phyloP scores from a whole-genome alignment of 345 rosid genomes.

The Gossypium turneri region DNA sequence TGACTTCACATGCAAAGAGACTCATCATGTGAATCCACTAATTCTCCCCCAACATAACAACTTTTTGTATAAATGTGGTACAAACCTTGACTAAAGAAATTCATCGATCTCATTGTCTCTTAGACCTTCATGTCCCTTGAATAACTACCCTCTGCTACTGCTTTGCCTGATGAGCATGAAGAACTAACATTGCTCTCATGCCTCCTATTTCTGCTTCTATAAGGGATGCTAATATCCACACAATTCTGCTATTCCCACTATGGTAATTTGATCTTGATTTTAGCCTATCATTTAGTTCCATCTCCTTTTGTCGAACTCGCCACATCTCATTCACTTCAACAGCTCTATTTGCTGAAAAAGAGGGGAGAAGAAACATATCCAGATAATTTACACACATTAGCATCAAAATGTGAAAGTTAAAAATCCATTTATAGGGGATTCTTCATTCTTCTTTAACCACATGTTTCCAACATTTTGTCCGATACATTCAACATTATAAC shows the following conservation, averaged over 20 bases:
- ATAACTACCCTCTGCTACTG: slow-evolving; percentile 21
- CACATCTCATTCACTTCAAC: slow-evolving; percentile 90
- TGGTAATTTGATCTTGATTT: slow-evolving; percentile 40
- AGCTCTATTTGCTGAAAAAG: slow-evolving; percentile 60
- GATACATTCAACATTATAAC: neutral
- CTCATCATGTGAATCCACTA: slow-evolving; percentile 8
- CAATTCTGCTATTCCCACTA: slow-evolving; percentile 27
- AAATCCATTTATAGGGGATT: neutral
- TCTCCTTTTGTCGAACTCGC: slow-evolving; percentile 69
- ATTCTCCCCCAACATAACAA: neutral
- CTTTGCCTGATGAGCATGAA: slow-evolving; percentile 41
- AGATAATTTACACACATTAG: neutral
- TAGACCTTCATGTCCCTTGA: slow-evolving; percentile 50
- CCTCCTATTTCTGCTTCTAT: slow-evolving; percentile 31
- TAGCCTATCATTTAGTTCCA: slow-evolving; percentile 47
- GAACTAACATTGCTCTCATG: slow-evolving; percentile 23
- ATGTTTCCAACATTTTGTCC: neutral
- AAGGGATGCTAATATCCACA: slow-evolving; percentile 18
- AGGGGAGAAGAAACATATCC: slow-evolving; percentile 14
- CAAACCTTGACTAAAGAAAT: slow-evolving; percentile 76
- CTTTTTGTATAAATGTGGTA: neutral
- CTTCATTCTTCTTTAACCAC: neutral
- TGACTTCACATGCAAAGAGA: slow-evolving; percentile 5
- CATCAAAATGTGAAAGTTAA: neutral
- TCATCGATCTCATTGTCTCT: slow-evolving; percentile 69